Conservation (phyloP, 371 early-diverging fungal species). For the Syncephalis plumigaleata region DNA sequence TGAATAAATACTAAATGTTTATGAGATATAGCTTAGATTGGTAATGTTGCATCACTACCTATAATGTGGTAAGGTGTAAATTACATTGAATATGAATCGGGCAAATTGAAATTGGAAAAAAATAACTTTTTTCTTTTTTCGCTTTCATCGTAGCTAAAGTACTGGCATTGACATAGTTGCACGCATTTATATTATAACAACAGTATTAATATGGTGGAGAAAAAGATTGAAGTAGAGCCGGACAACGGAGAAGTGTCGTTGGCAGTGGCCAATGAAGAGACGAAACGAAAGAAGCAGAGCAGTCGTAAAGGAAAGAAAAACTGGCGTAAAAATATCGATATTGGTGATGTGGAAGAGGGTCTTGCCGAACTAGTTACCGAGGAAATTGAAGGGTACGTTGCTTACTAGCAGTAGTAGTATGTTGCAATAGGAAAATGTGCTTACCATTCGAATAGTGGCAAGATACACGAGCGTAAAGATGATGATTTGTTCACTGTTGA, state of each 20-base stretch:
- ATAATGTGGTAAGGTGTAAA: too few relatives aligned
- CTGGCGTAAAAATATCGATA: slow-evolving; percentile 88
- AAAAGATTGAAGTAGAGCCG: too few relatives aligned
- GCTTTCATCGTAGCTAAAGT: too few relatives aligned
- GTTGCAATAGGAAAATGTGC: not conserved
- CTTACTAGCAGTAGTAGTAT: not conserved
- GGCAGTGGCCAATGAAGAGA: not conserved
- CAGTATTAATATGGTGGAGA: too few relatives aligned
- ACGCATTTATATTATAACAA: too few relatives aligned
- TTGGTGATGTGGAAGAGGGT: slow-evolving; percentile 50
- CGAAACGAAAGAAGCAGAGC: slow-evolving; percentile 7
- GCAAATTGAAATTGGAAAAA: too few relatives aligned
- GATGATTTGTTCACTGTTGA: slow-evolving; percentile 61
- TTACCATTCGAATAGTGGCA: slow-evolving; percentile 17
- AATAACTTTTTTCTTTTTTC: too few relatives aligned
- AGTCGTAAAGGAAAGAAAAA: slow-evolving; percentile 81
- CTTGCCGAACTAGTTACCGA: slow-evolving; percentile 61
- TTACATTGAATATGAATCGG: too few relatives aligned
- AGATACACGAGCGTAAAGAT: slow-evolving; percentile 25
- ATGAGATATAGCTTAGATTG: too few relatives aligned
- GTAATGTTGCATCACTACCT: too few relatives aligned
- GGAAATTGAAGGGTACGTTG: slow-evolving; percentile 43
- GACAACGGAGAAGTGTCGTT: not conserved
- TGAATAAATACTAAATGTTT: too few relatives aligned
- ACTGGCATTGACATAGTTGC: too few relatives aligned